phyloP scores from a whole-genome alignment of 1,284 basidiomycete genomes.

The Pseudozyma tsukubaensis region DNA sequence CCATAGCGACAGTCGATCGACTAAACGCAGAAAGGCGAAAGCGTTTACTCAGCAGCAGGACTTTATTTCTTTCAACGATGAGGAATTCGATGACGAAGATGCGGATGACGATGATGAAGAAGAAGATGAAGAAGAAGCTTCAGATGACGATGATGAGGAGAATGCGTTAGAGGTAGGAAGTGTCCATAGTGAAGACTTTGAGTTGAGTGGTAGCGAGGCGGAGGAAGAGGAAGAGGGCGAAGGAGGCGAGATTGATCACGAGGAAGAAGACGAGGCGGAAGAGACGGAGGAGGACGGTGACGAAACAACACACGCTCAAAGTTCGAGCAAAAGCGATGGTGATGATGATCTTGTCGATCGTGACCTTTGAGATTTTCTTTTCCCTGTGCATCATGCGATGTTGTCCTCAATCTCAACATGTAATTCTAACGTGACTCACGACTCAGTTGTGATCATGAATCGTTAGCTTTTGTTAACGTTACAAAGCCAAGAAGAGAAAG shows the following conservation, averaged over 20 bases:
- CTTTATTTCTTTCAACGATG: slow-evolving; percentile 62
- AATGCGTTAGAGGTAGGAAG: slow-evolving; percentile 18
- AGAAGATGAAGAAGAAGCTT: slow-evolving; percentile 18
- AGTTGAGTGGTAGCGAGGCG: slow-evolving; percentile 22
- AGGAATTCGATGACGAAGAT: slow-evolving; percentile 33
- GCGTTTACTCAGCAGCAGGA: slow-evolving; percentile 59
- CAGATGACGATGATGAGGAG: slow-evolving; percentile 11
- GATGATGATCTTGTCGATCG: slow-evolving; percentile 45
- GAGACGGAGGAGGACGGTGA: not conserved
- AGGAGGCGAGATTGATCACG: not conserved
- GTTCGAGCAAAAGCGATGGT: slow-evolving; percentile 2
- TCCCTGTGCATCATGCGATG: not conserved
- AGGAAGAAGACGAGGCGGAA: slow-evolving; percentile 13
- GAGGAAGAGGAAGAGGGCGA: slow-evolving; percentile 6
- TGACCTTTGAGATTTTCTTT: slow-evolving; percentile 11
- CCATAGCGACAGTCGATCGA: slow-evolving; percentile 1
- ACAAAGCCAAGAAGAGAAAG: too few relatives aligned
- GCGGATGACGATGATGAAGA: slow-evolving; percentile 27
- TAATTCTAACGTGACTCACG: too few relatives aligned
- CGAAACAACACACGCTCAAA: not conserved
- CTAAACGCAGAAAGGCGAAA: slow-evolving; percentile 33
- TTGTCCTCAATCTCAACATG: not conserved
- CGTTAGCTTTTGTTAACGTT: too few relatives aligned
- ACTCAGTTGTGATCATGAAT: too few relatives aligned
- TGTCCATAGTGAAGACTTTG: slow-evolving; percentile 52